phyloP scores from a whole-genome alignment of 1,284 basidiomycete genomes.

The Heliocybe sulcata region DNA sequence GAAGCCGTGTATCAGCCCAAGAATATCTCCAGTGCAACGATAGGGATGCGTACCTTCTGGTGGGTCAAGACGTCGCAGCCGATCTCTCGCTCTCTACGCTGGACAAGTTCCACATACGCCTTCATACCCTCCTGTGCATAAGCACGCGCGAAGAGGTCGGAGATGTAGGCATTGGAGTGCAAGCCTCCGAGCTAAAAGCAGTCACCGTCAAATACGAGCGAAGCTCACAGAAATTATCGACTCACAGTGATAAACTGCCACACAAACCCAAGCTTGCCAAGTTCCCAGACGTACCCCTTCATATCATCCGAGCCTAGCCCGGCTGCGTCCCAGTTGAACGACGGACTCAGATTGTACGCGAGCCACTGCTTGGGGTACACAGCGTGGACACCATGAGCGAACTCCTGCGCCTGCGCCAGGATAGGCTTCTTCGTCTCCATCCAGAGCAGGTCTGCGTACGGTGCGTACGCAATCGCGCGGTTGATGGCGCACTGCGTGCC shows the following conservation, averaged over 20 bases:
- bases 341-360: constrained; percentile 90
- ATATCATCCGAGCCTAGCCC: constrained; percentile 84
- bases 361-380: constrained; percentile 85
- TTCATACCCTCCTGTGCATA: constrained; percentile 92
- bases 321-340: constrained; percentile 92
- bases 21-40: background rate
- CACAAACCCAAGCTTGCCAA: constrained; percentile 88
- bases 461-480: constrained; percentile 89
- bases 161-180: constrained; percentile 97
- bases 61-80: constrained; percentile 90
- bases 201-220: background rate
- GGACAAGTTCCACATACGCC: constrained; percentile 83
- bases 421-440: constrained; percentile 99
- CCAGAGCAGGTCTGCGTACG: constrained; percentile 90
- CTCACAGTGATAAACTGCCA: constrained; percentile 98
- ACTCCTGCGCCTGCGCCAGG: constrained; percentile 88
- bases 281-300: constrained; percentile 89
- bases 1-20: constrained; percentile 5
- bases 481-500: constrained; percentile 93
- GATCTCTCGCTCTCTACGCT: constrained; percentile 82
- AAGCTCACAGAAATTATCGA: constrained; percentile 9
- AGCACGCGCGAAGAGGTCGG: constrained; percentile 83
- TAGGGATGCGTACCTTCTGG: constrained; percentile 53
- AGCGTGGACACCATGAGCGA: constrained; percentile 82
- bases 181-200: constrained; percentile 78